Evolutionary conservation across 2,329 filamentous ascomycete genomes (phyloP), one percentile per base, ranked within the genome.

Genomic region (Lomentospora prolificans): DNA sequence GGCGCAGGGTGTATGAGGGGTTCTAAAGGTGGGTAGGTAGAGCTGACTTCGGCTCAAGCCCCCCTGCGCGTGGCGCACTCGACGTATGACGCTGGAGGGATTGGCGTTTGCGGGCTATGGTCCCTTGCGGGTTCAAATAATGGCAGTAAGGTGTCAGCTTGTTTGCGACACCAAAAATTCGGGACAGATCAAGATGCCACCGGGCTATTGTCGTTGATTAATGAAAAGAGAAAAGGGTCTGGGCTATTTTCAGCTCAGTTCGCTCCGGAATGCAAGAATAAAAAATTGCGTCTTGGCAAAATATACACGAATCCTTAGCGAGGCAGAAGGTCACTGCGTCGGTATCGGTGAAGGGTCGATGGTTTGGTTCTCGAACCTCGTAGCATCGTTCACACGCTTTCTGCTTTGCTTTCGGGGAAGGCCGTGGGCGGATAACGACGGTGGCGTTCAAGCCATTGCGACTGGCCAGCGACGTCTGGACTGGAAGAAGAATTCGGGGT

Each of bases 11-110:
- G 50, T 12, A 28, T 4, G 51, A 27, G 19, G 9, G 51, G 19
- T 28, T 14, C 17, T 31, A 51, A 17, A 25, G 39, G 28, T n/a
- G n/a, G 50, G 51, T 58, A 19, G n/a, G 19, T 46, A 19, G n/a
- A 46, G 41, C 4, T 5, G n/a, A n/a, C n/a, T n/a, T n/a, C n/a
- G n/a, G n/a, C n/a, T n/a, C n/a, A n/a, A n/a, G n/a, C n/a, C n/a
- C n/a, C n/a, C n/a, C n/a, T n/a, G n/a, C 19, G 41, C 41, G n/a
- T 46, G 41, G 41, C 41, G 41, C 41, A 46, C 41, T 46, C 41
- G 41, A 46, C 19, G 19, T 46, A 46, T 46, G 41, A 46, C 41
- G 41, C 7, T 33, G 17, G n/a, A 22, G 19, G 41, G n/a, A 5
- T 6, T 33, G 36, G 36, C 10, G 36, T n/a, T n/a, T n/a, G n/a